Evolutionary conservation across 371 early-diverging fungal genomes (phyloP), one percentile per base, ranked within the genome.

Genomic region (Thermomucor indicae-seudaticae): DNA sequence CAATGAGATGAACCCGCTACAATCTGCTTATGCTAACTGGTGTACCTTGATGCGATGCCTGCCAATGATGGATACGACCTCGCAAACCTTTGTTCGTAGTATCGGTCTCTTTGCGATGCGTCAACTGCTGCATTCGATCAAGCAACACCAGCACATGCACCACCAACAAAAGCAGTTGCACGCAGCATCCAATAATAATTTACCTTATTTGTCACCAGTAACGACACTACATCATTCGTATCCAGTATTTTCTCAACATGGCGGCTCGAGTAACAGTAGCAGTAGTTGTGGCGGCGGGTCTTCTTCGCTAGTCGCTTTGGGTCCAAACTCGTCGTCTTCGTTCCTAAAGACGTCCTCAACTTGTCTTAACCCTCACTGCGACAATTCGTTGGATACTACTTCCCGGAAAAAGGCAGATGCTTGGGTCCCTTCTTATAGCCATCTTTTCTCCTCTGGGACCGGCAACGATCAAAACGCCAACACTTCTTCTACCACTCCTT

Each of bases 1-100:
- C 12, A 41, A 32, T 12, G 34, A 35, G 17, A 44, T 49, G 16
- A 44, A 55, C 23, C 55, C 51, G 5, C 32, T 51, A 30, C 40
- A 51, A 28, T 27, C 28, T 37, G 51, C 53, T 2, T 71, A 71
- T 40, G 48, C 61, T 0, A 60, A 67, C 28, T 71, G 72, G 72
- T 71, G 72, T 27, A 67, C 68, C 4, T 45, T 71, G 27, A 47
- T 71, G 54, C 57, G 68, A 0, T 71, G 68, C 30, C 35, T 71
- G 17, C 72, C 72, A 2, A 25, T 55, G 17, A 54, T 65, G 61
- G 65, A 60, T 29, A 40, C 65, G 7, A 49, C 43, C 5, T 49
- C 72, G 7, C 58, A 60, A 30, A 34, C 45, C 11, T 58, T 65
- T 43, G 60, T 67, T n/a, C 62, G 58, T 31, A 60, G 65, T 0